Conservation (phyloP, 805 yeast species). For the Groenewaldozyma salmanticensis region DNA sequence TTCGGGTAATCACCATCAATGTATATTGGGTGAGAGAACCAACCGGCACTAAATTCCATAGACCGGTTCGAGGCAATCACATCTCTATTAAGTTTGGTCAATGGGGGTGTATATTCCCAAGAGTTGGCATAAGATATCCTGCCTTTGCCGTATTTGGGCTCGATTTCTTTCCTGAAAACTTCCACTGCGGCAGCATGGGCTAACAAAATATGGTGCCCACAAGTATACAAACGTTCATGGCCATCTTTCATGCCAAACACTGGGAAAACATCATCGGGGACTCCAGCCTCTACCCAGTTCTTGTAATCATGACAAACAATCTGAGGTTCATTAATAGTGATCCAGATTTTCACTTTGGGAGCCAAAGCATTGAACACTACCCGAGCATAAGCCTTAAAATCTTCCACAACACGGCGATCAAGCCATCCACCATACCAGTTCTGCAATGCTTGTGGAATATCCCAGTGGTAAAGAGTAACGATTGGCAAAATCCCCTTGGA, state of each 20-base stretch:
- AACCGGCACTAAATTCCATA: slow-evolving; percentile 22
- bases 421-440: slow-evolving; percentile 23
- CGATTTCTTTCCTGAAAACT: slow-evolving; percentile 21
- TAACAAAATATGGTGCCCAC: slow-evolving; percentile 19
- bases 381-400: slow-evolving; percentile 28
- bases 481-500: slow-evolving; percentile 23
- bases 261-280: slow-evolving; percentile 20
- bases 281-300: slow-evolving; percentile 12
- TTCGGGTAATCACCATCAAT: slow-evolving; percentile 27
- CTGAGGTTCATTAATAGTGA: slow-evolving; percentile 29
- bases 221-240: slow-evolving; percentile 6
- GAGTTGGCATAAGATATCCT: slow-evolving; percentile 24
- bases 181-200: slow-evolving; percentile 24
- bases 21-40: slow-evolving; percentile 27
- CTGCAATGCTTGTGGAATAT: slow-evolving; percentile 25
- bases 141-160: slow-evolving; percentile 23
- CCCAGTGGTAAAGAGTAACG: slow-evolving; percentile 30
- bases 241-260: slow-evolving; percentile 10
- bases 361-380: slow-evolving; percentile 26
- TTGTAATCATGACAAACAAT: slow-evolving; percentile 15
- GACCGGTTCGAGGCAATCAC: slow-evolving; percentile 23
- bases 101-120: slow-evolving; percentile 25
- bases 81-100: slow-evolving; percentile 19
- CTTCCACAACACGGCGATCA: slow-evolving; percentile 24
- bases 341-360: slow-evolving; percentile 26